Evolutionary conservation across 2,329 filamentous ascomycete species (phyloP), one percentile per base, ranked within the genome.

Genomic region (Hymenoscyphus albidus): DNA sequence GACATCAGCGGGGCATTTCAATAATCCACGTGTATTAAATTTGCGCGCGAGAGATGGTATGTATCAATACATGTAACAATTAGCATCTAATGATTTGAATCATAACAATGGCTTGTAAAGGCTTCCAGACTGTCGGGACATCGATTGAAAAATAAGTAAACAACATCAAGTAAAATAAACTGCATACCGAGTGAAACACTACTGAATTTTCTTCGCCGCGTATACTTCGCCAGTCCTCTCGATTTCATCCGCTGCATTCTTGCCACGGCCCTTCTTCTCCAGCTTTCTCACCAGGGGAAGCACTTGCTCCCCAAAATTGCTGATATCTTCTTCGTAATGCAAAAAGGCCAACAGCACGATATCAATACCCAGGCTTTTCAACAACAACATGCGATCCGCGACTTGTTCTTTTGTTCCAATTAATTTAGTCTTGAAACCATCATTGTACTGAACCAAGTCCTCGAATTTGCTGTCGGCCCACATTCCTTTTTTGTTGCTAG

Each of bases 401-500:
- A 83, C 80, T 70, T 83, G 80, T 70, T 82, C 79, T 66, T 79
- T 80, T 0, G 81, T 83, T 0, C 81, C 81, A 55, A 83, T 82
- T 32, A 83, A 70, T 72, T 82, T 83, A 3, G 81, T 83, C 75
- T 83, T 83, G 73, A 84, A 84, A 1, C 82, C 82, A 69, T 83
- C 81, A 57, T 84, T 84, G 67, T 83, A 83, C 73, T 83, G 82
- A 38, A 83, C 80, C 62, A 83, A 69, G 69, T 84, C 82, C 59
- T 83, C 79, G 51, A 83, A 79, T 67, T 80, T 81, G 68, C 76
- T 79, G 58, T 81, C 75, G 7, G 81, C 81, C 82, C 81, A 83
- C 81, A 83, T 84, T 54, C 81, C 82, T 57, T 76, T 78, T 71
- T 81, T 82, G 61, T 81, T 80, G 0, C 67, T 67, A 0, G 81